phyloP scores from a whole-genome alignment of 2,329 filamentous ascomycete genomes.

The Fusarium sp. region DNA sequence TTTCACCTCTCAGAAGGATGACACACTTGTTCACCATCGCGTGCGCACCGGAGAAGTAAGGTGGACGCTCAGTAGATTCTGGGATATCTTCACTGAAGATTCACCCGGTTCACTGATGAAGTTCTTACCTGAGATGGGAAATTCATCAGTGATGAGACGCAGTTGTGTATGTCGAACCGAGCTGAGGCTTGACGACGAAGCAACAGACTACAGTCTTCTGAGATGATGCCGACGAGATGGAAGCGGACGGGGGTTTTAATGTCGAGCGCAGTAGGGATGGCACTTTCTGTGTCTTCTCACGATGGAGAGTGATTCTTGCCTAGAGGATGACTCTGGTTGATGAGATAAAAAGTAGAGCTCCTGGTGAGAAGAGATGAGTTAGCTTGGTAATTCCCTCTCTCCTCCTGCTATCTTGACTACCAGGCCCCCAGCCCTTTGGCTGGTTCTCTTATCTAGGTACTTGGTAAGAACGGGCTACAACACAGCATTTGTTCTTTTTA shows the following conservation, averaged over 20 bases:
- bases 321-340: conserved; percentile 7
- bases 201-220: conserved; percentile 11
- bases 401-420: conserved; percentile 2
- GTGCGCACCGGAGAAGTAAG: background rate
- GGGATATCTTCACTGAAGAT: conserved; percentile 11
- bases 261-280: conserved; percentile 1
- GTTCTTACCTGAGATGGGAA: background rate
- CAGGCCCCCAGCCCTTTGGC: background rate
- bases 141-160: conserved; percentile 11
- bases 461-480: background rate
- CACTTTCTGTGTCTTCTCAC: conserved; percentile 5
- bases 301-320: conserved; percentile 2
- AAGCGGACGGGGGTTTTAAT: background rate
- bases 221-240: conserved; percentile 9
- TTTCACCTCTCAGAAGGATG: conserved; percentile 12
- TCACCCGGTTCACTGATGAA: conserved; percentile 1
- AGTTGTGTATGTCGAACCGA: conserved; percentile 7
- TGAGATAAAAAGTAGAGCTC: conserved; percentile 1
- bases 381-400: background rate
- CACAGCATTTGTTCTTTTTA: background rate
- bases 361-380: background rate
- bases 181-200: conserved; percentile 10
- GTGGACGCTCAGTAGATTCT: conserved; percentile 2
- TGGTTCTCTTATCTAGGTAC: background rate
- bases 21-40: background rate